These are phyloP conservation scores for Camellia oleifera DNA, from an alignment of 179 eudicot species.

Conservation along the genomic window DNA sequence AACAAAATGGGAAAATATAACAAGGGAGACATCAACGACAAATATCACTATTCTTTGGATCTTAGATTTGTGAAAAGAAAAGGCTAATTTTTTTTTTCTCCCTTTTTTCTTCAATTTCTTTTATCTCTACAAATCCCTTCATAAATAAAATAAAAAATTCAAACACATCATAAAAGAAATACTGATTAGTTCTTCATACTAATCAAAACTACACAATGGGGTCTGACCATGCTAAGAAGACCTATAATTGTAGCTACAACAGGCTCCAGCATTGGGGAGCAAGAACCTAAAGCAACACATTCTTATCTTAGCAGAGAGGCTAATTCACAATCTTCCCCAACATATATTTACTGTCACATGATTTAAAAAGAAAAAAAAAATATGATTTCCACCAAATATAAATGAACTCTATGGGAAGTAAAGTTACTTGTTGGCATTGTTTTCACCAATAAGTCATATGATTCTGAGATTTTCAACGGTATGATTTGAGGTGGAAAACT, in stretches of 20 bases:
- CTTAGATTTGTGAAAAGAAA: no score
- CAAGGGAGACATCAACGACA: no score
- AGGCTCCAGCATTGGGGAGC: slow-evolving; percentile 2
- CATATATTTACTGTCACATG: neutral
- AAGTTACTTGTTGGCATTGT: neutral
- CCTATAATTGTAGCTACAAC: neutral
- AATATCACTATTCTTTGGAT: no score
- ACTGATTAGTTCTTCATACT: neutral
- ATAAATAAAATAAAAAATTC: neutral
- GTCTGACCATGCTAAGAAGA: neutral
- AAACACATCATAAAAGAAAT: neutral
- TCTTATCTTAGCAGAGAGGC: neutral
- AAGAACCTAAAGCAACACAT: neutral
- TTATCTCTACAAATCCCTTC: no score
- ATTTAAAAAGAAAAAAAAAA: neutral
- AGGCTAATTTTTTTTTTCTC: no score
- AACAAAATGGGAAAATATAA: no score
- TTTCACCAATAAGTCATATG: neutral
- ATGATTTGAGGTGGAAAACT: slow-evolving; percentile 83
- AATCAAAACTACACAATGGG: neutral
- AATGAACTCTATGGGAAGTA: neutral
- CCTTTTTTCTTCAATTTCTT: no score
- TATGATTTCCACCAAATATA: slow-evolving; percentile 2
- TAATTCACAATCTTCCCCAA: slow-evolving; percentile 5
- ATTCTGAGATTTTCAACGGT: slow-evolving; percentile 29